Base-by-base conservation (phyloP, 108 stramenopile species). In the Cylindrotheca fusiformis region DNA sequence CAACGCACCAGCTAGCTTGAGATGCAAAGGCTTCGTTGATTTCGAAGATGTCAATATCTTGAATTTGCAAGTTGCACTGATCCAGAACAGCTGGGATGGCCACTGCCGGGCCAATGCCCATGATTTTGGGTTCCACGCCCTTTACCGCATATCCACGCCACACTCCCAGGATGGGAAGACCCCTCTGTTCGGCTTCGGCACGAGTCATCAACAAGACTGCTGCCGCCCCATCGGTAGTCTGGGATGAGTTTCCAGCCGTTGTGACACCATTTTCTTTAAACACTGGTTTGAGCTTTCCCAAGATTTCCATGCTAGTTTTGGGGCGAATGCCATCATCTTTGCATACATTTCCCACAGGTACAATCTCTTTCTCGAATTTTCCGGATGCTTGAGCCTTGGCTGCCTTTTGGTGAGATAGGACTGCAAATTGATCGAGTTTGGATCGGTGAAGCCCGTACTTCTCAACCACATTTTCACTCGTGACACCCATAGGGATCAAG, bases 21-120 rank as follows among this genome's bases (percentile, higher is more conserved):
- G 83, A 82, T 0, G 97, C 97, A 69, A 99, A 99, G 2, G 98
- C 98, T 79, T 99, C 98, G 68, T 99, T 99, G 59, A 99, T 87
- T 79, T 99, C 98, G 68, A 71, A 97, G 17, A 97, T 73, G 68
- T 97, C 97, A 30, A 99, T 83, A 64, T 97, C 95, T 8, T 72
- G 69, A 12, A 74, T 26, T 2, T 52, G 23, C 31, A 95, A 36
- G 12, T 80, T 65, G 1, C 85, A 74, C 59, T 74, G 69, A 50
- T 71, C 10, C 36, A 97, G 59, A 10, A 90, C 95, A 6, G 71
- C 84, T 0, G 98, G 98, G 45, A 99, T 97, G 18, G 96, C 98
- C 31, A 81, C 79, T 2, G 95, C 85, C 18, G 93, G 93, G 29
- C 96, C 98, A 52, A 97, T 85, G 0, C 96, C 96, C 96, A 98